A percentile compares a stretch with the other conserved stretches of the same genome.
Evolutionary conservation across 129 eudicot genomes (phyloP).

Genomic region (Scalesia atractyloides): DNA sequence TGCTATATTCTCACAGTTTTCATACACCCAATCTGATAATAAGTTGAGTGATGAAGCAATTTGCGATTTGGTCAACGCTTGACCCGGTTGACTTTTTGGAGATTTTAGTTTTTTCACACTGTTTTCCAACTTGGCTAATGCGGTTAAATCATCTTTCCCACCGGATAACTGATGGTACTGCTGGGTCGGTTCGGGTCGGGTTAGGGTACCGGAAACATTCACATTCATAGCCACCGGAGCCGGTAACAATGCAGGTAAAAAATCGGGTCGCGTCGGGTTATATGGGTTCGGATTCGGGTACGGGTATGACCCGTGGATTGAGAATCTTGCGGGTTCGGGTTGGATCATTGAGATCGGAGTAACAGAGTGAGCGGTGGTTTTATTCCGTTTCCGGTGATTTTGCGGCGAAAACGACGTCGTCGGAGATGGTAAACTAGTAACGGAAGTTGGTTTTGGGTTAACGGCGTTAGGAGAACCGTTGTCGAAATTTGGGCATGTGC

Average conservation of each 20-base stretch:
- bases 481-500: conserved; percentile 74
- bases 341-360: no score
- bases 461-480: conserved; percentile 6
- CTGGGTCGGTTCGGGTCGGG: background rate
- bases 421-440: conserved; percentile 26
- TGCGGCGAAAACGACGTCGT: conserved; percentile 28
- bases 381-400: conserved; percentile 49
- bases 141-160: conserved; percentile 81
- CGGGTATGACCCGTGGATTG: conserved; percentile 23
- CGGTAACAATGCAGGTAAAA: no score
- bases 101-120: conserved; percentile 82
- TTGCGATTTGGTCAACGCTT: conserved; percentile 60
- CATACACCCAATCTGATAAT: conserved; percentile 82
- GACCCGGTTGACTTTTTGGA: conserved; percentile 66
- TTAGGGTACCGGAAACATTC: no score
- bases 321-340: conserved; percentile 37
- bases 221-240: no score
- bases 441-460: conserved; percentile 52
- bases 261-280: no score
- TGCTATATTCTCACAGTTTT: conserved; percentile 65
- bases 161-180: conserved; percentile 57
- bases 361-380: no score
- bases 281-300: no score
- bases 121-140: conserved; percentile 83
- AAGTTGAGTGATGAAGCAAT: conserved; percentile 59